Conservation (phyloP, 2,329 filamentous ascomycete genomes). For the Akanthomyces lecanii region DNA sequence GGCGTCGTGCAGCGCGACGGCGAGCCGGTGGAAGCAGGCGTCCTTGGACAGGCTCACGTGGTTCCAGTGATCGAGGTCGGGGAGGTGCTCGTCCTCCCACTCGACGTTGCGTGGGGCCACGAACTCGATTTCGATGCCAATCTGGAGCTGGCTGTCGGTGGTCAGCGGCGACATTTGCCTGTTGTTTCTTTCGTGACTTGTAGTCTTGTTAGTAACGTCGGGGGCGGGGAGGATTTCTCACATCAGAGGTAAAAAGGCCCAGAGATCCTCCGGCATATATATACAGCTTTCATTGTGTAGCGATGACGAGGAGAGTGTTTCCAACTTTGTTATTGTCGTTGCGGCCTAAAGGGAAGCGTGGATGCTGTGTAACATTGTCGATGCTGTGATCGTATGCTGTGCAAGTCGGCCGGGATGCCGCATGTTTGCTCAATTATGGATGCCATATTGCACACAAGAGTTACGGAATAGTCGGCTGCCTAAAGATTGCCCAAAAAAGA, state of each 20-base stretch:
- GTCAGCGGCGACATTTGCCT: not conserved
- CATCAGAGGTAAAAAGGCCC: no score
- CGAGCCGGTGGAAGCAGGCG: constrained; percentile 9
- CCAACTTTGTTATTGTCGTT: not conserved
- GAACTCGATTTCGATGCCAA: constrained; percentile 22
- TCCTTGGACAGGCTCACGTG: not conserved
- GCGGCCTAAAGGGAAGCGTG: not conserved
- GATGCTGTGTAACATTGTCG: not conserved
- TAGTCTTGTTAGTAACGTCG: no score
- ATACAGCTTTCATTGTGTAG: not conserved
- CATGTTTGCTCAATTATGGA: not conserved
- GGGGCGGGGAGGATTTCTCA: no score
- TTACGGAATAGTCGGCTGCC: not conserved
- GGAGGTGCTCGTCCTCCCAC: not conserved
- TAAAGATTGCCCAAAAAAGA: no score
- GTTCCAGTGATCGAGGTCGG: not conserved
- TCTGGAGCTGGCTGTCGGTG: constrained; percentile 9
- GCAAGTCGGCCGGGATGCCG: not conserved
- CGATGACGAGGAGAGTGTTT: not conserved
- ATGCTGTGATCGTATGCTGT: not conserved
- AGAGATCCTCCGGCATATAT: no score
- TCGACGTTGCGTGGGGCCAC: constrained; percentile 12
- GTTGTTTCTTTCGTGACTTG: no score
- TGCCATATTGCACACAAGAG: not conserved
- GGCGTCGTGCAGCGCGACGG: not conserved